Base-by-base conservation (phyloP, 1,284 basidiomycete genomes). In the Amylostereum areolatum region DNA sequence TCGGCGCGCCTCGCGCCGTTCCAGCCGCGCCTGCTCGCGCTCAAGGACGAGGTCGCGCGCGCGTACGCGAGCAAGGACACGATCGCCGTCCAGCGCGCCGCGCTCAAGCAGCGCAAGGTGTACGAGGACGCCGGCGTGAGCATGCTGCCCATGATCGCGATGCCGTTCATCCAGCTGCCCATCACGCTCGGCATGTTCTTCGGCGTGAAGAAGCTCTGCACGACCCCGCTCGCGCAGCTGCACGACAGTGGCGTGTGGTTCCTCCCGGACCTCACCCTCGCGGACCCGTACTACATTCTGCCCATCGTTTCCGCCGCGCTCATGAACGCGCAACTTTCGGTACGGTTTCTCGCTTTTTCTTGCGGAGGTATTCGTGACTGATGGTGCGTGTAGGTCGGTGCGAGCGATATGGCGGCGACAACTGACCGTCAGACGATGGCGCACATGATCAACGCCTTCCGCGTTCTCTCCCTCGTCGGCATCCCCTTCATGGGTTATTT, bases 181-280 rank as follows among this genome's bases (percentile, higher is more conserved):
- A 72, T 94, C 43, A 89, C 91, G 55, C 70, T 97, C 44, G 83
- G 85, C 29, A 75, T 93, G 71, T 99, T 97, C 77, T 85, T 94
- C 56, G 92, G 83, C 11, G 66, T 97, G 43, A 81, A 83, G 63
- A 71, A 71, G 35, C 77, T 98, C 70, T 87, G 86, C 51, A 71
- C 75, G 44, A 66, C 84, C 27, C 90, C 89, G 0, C 62, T 96
- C 30, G 73, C 77, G 41, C 87, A 89, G 64, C 68, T 98, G 57
- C 77, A 81, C 57, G 71, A 81, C 54, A 94, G 92, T 52, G 94
- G 95, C 1, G 67, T 94, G 12, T 72, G 67, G 40, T 85, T 86
- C 74, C 68, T 96, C 34, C 80, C 81, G 0, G 89, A 97, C 65
- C 66, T 99, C 52, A 92, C 92, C 0, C 63, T 76, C 1, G 65